phyloP scores from a whole-genome alignment of 2,329 filamentous ascomycete species.

The Fusarium chaquense region DNA sequence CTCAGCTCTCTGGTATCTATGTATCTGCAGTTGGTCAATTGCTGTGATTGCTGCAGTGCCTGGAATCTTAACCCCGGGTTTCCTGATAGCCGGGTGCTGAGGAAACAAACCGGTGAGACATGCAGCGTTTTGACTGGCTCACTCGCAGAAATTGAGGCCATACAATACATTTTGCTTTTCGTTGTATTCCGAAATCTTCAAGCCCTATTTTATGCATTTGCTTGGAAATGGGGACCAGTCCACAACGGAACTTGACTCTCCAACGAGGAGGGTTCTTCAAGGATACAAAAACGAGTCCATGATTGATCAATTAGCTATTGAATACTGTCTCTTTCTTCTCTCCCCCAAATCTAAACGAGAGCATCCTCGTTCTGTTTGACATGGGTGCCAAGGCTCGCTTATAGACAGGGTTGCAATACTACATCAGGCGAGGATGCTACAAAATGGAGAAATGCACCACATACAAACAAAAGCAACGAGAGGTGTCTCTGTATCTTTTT shows the following conservation, averaged over 20 bases:
- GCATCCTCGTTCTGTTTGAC: background rate
- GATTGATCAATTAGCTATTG: background rate
- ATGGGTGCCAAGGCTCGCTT: background rate
- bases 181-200: background rate
- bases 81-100: background rate
- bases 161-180: background rate
- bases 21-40: background rate
- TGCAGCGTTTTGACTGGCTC: background rate
- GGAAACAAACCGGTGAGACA: slow-evolving; percentile 6
- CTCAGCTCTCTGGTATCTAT: background rate
- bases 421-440: background rate
- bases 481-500: background rate
- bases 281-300: background rate
- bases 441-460: background rate
- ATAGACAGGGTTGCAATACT: background rate
- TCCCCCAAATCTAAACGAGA: background rate
- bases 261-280: background rate
- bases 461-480: background rate
- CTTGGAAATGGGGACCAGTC: background rate
- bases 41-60: background rate
- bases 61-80: background rate
- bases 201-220: no score
- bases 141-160: background rate
- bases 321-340: background rate
- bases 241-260: background rate